phyloP scores from a whole-genome alignment of 768 basidiomycete genomes.

The Hygrophorus russula region DNA sequence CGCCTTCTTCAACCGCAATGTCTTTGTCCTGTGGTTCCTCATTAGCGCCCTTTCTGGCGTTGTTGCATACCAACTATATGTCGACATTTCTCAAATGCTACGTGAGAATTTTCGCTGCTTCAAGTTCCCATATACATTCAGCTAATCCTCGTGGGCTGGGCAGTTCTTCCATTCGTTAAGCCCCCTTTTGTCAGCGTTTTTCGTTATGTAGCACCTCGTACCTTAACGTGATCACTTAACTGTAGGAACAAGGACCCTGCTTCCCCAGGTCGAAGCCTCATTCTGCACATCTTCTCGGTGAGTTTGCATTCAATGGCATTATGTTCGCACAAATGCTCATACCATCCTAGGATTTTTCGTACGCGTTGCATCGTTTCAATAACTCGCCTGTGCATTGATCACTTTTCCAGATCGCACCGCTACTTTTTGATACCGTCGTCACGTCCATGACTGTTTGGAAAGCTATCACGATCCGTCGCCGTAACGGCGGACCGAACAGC shows the following conservation, averaged over 20 bases:
- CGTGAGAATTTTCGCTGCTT: conserved; percentile 29
- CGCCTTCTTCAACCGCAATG: conserved; percentile 76
- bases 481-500: conserved; percentile 67
- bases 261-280: conserved; percentile 76
- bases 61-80: conserved; percentile 73
- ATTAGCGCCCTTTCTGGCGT: conserved; percentile 59
- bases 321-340: background rate
- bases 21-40: conserved; percentile 52
- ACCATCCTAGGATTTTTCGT: conserved; percentile 4
- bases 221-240: background rate
- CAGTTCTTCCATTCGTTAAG: conserved; percentile 57
- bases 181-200: conserved; percentile 39
- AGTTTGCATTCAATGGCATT: background rate
- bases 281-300: conserved; percentile 73
- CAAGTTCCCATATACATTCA: background rate
- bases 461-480: conserved; percentile 64
- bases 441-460: conserved; percentile 76
- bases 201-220: background rate
- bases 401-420: conserved; percentile 55
- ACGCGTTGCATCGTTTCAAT: background rate
- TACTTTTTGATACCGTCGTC: conserved; percentile 71
- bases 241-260: conserved; percentile 52
- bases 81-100: conserved; percentile 69
- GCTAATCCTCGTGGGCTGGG: conserved; percentile 6
- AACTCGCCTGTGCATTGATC: too few species aligned